phyloP scores from a whole-genome alignment of 805 yeast species.

The Starmerella vaccinii region DNA sequence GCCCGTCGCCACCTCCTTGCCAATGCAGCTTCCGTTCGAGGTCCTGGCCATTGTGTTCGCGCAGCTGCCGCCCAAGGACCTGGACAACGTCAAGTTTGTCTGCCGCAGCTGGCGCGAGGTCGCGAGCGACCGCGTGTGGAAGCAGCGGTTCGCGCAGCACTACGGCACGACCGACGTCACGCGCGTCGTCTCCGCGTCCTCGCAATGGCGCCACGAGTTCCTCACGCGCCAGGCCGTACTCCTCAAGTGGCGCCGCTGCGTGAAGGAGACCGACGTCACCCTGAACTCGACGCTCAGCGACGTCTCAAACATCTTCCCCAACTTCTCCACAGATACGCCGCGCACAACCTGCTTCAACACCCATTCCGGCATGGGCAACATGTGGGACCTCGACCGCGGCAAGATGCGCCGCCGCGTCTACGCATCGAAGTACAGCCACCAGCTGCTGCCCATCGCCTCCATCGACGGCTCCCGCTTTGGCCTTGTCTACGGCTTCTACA shows the following conservation, averaged over 20 bases:
- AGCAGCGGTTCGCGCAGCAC: constrained; percentile 23
- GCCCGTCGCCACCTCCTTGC: not conserved
- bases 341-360: constrained; percentile 25
- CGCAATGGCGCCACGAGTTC: constrained; percentile 29
- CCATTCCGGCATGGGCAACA: constrained; percentile 24
- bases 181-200: constrained; percentile 20
- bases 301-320: constrained; percentile 22
- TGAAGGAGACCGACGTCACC: constrained; percentile 24
- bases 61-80: constrained; percentile 15
- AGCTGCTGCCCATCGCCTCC: constrained; percentile 15
- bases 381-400: constrained; percentile 29
- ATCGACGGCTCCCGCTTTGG: constrained; percentile 29
- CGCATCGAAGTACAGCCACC: constrained; percentile 20
- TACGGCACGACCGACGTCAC: constrained; percentile 24
- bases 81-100: constrained; percentile 26
- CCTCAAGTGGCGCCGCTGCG: constrained; percentile 26
- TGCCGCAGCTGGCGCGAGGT: constrained; percentile 27
- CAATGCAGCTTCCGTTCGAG: constrained; percentile 18
- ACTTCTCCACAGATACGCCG: constrained; percentile 21
- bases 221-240: constrained; percentile 24
- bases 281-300: constrained; percentile 22
- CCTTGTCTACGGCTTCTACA: constrained; percentile 25
- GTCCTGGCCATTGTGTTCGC: constrained; percentile 15
- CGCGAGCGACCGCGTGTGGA: constrained; percentile 29
- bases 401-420: constrained; percentile 24